phyloP scores from a whole-genome alignment of 2,329 filamentous ascomycete genomes.

The Aspergillus sp. region DNA sequence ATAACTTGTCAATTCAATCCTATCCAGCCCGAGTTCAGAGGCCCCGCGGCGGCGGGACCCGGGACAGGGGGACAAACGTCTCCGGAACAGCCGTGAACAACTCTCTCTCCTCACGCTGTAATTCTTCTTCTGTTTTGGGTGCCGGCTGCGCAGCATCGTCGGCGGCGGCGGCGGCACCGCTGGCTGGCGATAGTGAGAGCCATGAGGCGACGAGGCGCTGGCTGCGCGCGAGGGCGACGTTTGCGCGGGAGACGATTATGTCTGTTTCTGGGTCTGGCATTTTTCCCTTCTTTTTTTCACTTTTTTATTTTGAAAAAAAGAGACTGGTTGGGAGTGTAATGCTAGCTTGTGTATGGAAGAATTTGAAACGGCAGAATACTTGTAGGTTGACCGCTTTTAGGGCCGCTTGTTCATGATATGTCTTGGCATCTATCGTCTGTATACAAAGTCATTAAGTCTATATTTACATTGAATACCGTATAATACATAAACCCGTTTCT shows the following conservation, averaged over 20 bases:
- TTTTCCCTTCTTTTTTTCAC: neutral
- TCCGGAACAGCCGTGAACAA: constrained; percentile 48
- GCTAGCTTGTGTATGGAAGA: neutral
- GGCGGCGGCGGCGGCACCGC: no score
- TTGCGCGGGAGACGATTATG: constrained; percentile 48
- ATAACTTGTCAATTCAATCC: neutral
- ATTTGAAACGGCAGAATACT: neutral
- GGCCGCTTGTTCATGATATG: no score
- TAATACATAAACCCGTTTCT: no score
- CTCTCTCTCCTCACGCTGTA: constrained; percentile 46
- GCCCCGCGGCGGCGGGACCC: no score
- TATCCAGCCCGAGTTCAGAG: no score
- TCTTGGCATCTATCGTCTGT: no score
- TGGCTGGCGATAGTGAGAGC: constrained; percentile 25
- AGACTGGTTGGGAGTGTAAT: neutral
- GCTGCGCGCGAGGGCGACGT: constrained; percentile 46
- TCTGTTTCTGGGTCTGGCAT: constrained; percentile 41
- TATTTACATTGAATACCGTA: no score
- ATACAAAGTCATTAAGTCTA: no score
- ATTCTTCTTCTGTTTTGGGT: constrained; percentile 36
- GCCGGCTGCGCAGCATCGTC: neutral
- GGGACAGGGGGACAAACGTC: constrained; percentile 34
- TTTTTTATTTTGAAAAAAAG: constrained; percentile 4
- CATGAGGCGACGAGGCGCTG: constrained; percentile 50
- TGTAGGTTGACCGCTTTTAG: no score